Conservation (phyloP, 2,329 filamentous ascomycete species). For the Rutstroemia sp. region DNA sequence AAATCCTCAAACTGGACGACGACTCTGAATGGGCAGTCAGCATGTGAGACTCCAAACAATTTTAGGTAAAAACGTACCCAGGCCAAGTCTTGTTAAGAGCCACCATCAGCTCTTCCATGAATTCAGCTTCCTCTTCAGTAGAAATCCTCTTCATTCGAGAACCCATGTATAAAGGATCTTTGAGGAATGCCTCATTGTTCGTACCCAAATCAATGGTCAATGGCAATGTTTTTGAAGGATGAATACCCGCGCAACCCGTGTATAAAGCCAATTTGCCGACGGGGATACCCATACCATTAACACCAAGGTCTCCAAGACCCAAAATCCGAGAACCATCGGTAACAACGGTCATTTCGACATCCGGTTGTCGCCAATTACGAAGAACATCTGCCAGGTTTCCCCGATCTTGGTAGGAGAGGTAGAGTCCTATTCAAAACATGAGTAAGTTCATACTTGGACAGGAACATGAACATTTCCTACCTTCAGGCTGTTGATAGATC, state of each 20-base stretch:
- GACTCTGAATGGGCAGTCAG: slow-evolving; percentile 7
- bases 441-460: no score
- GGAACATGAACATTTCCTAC: slow-evolving; percentile 19
- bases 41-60: slow-evolving; percentile 24
- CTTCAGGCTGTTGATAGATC: slow-evolving; percentile 66
- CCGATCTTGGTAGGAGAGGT: slow-evolving; percentile 61
- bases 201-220: slow-evolving; percentile 83
- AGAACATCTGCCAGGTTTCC: slow-evolving; percentile 59
- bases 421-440: slow-evolving; percentile 37
- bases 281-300: slow-evolving; percentile 77
- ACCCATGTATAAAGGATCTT: slow-evolving; percentile 75
- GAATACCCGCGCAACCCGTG: slow-evolving; percentile 78
- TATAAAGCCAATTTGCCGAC: slow-evolving; percentile 76
- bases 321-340: slow-evolving; percentile 58
- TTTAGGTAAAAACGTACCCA: slow-evolving; percentile 74
- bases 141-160: slow-evolving; percentile 57
- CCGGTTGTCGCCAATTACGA: slow-evolving; percentile 60
- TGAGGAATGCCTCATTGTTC: slow-evolving; percentile 65
- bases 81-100: slow-evolving; percentile 64
- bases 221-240: slow-evolving; percentile 70
- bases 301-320: slow-evolving; percentile 78
- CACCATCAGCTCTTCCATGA: slow-evolving; percentile 67
- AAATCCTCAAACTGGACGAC: slow-evolving; percentile 67
- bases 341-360: slow-evolving; percentile 51
- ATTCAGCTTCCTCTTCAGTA: slow-evolving; percentile 65